Conservation (phyloP, 805 yeast genomes). For the Kodamaea sagamina region DNA sequence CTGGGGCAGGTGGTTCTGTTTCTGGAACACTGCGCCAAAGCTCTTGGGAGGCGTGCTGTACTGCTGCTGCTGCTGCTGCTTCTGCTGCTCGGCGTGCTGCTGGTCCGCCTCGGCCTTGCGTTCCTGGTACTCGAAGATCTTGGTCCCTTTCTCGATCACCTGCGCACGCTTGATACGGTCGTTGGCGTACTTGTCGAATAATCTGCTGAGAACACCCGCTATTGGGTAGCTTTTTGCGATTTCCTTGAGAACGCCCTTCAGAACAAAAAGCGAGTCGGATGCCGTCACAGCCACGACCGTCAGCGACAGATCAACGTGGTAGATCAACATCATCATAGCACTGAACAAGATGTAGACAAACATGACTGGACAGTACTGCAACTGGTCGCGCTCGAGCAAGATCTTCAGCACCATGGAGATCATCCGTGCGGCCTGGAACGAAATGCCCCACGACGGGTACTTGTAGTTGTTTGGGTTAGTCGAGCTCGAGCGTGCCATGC, state of each 20-base stretch:
- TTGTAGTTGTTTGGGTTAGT: conserved; percentile 45
- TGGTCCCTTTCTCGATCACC: conserved; percentile 40
- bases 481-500: conserved; percentile 46
- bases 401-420: conserved; percentile 64
- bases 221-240: conserved; percentile 41
- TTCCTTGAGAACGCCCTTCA: conserved; percentile 40
- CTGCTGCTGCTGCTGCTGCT: not conserved
- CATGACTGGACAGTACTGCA: conserved; percentile 57
- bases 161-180: conserved; percentile 44
- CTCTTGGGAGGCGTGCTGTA: conserved; percentile 1
- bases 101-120: conserved; percentile 23
- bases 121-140: conserved; percentile 42
- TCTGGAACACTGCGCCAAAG: not conserved
- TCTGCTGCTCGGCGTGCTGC: conserved; percentile 8
- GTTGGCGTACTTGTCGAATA: conserved; percentile 45
- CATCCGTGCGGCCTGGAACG: conserved; percentile 80
- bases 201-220: conserved; percentile 36
- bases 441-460: conserved; percentile 78
- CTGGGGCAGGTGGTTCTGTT: conserved; percentile 14
- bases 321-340: conserved; percentile 70
- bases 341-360: conserved; percentile 59
- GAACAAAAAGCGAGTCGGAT: conserved; percentile 40
- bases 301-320: conserved; percentile 56
- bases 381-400: conserved; percentile 49
- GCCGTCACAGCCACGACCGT: conserved; percentile 44